Evolutionary conservation across 768 basidiomycete species (phyloP).

Genomic region (Ramaria sp.): DNA sequence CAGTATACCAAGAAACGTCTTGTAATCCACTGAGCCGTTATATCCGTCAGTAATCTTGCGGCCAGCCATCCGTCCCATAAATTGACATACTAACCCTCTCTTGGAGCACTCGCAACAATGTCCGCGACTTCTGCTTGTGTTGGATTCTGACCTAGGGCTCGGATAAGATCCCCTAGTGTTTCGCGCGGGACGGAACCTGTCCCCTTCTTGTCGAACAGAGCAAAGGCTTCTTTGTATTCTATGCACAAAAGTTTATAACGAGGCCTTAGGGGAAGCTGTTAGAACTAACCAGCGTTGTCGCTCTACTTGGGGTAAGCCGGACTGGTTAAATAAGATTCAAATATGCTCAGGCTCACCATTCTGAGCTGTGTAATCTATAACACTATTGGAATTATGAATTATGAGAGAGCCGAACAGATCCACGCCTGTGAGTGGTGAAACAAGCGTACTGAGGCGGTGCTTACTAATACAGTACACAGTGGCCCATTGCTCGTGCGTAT

Average conservation of each 20-base stretch:
- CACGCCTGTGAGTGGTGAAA: too few species aligned
- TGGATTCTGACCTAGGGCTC: conserved; percentile 97
- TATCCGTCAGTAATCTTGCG: conserved; percentile 9
- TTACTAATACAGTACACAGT: too few species aligned
- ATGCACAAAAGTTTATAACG: conserved; percentile 9
- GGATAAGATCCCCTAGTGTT: conserved; percentile 82
- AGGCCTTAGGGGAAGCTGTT: neutral
- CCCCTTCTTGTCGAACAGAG: conserved; percentile 95
- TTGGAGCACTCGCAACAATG: conserved; percentile 59
- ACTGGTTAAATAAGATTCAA: neutral
- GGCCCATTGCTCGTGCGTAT: too few species aligned
- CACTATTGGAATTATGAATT: too few species aligned
- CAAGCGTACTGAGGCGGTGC: too few species aligned
- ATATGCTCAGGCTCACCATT: neutral
- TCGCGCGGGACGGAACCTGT: conserved; percentile 83
- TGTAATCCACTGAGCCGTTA: conserved; percentile 66
- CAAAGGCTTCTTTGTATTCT: conserved; percentile 97
- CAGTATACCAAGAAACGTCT: conserved; percentile 81
- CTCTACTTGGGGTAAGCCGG: conserved; percentile 22
- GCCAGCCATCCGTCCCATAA: neutral
- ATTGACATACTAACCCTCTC: conserved; percentile 48
- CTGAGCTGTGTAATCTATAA: too few species aligned
- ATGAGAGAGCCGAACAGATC: too few species aligned
- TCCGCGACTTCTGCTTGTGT: conserved; percentile 95
- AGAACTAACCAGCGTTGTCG: conserved; percentile 39